Base-by-base conservation (phyloP, 2,329 filamentous ascomycete species). In the Knufia petricola region DNA sequence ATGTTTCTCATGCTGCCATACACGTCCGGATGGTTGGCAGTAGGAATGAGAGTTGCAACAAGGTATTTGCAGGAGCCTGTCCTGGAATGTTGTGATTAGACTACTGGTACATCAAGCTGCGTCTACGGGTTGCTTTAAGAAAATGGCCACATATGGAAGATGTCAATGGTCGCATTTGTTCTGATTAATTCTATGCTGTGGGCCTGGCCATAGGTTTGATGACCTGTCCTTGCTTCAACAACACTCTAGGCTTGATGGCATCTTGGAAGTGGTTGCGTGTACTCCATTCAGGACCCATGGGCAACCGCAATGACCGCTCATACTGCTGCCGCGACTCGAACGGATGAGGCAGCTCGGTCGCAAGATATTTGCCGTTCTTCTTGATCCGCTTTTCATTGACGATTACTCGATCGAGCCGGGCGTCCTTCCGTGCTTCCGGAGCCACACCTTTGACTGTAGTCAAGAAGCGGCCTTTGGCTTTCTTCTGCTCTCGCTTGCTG, bases 261-360 rank as follows among this genome's bases (percentile, higher is more conserved):
- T 84, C 80, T 72, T 96, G 89, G 76, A 92, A 92, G 12, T 85
- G 87, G 71, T 87, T 81, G 77, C 95, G 95, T n/a, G 90, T 96
- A 58, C 82, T 81, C 89, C 90, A 98, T 67, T 98, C 90, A 13
- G 85, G 87, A 1, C 92, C 92, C 52, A 96, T 79, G 1, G 92
- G 92, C 57, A 95, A 69, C 37, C 90, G 76, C 50, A 96, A 71
- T 55, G 84, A 85, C 44, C 90, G 75, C 73, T 98, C 92, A 43
- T 60, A 60, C 40, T 60, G 58, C 61, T 85, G 77, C 58, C 76
- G 77, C 23, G 78, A 87, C 73, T 95, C 90, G 66, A 88, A 96
- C n/a, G 82, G 82, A 67, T 94, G 86, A 43, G 92, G 92, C 44
- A 98, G 72, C 59, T 81, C 78, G 7, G 81, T 80, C 15, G 92